A percentile compares a stretch with the other conserved stretches of the same genome.
These are phyloP conservation scores for Gracilaria gracilis DNA, from an alignment of 23 red algal species.

Conservation along the genomic window DNA sequence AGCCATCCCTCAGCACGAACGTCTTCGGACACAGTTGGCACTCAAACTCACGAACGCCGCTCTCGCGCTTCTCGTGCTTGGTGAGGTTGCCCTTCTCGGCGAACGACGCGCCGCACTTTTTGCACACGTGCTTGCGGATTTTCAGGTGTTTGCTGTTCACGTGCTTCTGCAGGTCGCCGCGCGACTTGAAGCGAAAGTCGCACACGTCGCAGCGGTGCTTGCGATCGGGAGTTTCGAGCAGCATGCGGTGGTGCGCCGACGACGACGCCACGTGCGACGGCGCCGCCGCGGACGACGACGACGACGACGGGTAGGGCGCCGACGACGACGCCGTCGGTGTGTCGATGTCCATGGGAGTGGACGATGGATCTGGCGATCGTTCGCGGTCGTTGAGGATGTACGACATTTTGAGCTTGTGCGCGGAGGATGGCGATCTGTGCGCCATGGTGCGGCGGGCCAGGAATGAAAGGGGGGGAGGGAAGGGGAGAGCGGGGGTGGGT, in stretches of 20 bases:
- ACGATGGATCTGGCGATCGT: background rate
- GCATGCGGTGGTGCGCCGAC: constrained; percentile 26
- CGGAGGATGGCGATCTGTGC: constrained; percentile 1
- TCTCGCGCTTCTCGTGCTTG: constrained; percentile 54
- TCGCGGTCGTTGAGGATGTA: constrained; percentile 54
- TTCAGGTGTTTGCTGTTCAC: constrained; percentile 32
- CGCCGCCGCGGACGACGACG: background rate
- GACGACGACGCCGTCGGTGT: background rate
- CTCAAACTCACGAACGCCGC: constrained; percentile 45
- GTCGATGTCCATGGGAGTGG: background rate
- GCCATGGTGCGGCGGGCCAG: background rate
- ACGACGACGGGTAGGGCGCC: background rate
- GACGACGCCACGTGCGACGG: background rate
- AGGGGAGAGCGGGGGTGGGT: background rate
- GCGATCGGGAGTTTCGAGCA: constrained; percentile 25
- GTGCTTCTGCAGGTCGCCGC: constrained; percentile 49
- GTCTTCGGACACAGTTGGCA: constrained; percentile 42
- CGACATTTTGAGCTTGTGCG: constrained; percentile 57
- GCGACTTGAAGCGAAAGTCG: constrained; percentile 37
- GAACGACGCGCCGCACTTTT: constrained; percentile 40
- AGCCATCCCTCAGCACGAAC: constrained; percentile 49
- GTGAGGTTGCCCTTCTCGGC: constrained; percentile 60
- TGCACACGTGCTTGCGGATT: constrained; percentile 49
- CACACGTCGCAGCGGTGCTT: constrained; percentile 37
- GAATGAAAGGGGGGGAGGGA: background rate